A percentile compares a stretch with the other conserved stretches of the same genome.
phyloP scores from a whole-genome alignment of 768 basidiomycete species.

The Pleurotus giganteus region DNA sequence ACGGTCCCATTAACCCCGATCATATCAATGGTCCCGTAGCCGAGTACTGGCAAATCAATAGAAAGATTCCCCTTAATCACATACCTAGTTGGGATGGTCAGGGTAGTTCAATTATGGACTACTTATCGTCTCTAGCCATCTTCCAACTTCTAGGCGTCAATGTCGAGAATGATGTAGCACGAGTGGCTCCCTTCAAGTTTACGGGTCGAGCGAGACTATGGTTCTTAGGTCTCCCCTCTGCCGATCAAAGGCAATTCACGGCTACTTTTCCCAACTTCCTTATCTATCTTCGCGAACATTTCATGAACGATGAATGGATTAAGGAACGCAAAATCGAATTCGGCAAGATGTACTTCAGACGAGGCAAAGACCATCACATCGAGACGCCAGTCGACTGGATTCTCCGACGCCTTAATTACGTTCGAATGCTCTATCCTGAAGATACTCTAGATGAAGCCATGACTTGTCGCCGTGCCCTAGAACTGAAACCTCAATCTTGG shows the following conservation, averaged over 20 bases:
- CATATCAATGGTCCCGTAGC: neutral
- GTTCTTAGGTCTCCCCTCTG: neutral
- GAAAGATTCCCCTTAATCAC: neutral
- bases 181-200: neutral
- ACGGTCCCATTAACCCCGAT: neutral
- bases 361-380: neutral
- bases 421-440: neutral
- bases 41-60: neutral
- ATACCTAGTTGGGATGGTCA: neutral
- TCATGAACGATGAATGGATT: conserved; percentile 13
- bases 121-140: neutral
- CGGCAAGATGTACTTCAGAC: conserved; percentile 15
- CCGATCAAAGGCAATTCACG: neutral
- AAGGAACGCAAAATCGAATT: conserved; percentile 12
- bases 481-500: neutral
- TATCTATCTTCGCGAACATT: conserved; percentile 10
- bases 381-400: neutral
- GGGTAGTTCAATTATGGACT: neutral
- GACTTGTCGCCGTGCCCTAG: neutral
- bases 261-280: conserved; percentile 10
- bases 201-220: neutral
- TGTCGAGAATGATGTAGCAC: neutral
- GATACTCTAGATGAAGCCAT: neutral
- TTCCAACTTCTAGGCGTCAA: neutral
- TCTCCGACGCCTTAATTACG: neutral